phyloP scores from a whole-genome alignment of 768 basidiomycete genomes.

The Amyloporia xantha region DNA sequence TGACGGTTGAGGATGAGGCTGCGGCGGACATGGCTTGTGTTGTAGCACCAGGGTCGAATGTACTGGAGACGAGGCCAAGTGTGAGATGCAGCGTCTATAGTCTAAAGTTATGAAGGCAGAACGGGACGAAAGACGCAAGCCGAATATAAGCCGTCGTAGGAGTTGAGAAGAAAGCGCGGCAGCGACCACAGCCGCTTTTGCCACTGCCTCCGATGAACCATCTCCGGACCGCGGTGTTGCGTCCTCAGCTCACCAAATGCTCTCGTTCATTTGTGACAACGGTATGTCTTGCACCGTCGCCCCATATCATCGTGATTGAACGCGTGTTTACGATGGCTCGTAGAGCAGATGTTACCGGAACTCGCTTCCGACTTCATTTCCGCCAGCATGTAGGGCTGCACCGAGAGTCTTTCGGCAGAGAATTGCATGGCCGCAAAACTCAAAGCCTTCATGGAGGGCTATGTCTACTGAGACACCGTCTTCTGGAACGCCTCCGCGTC shows the following conservation, averaged over 20 bases:
- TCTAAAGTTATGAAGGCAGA: background rate
- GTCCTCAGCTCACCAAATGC: conserved; percentile 2
- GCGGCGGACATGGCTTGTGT: conserved; percentile 15
- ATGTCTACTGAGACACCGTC: conserved; percentile 11
- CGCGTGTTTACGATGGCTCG: background rate
- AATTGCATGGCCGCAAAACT: background rate
- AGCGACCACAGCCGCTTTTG: background rate
- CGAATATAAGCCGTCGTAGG: background rate
- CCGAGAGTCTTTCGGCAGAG: background rate
- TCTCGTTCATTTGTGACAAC: background rate
- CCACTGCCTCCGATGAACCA: conserved; percentile 18
- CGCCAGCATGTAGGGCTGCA: background rate
- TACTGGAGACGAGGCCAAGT: conserved; percentile 7
- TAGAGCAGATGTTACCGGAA: conserved; percentile 1
- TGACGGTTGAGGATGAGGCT: conserved; percentile 17
- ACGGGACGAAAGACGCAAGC: background rate
- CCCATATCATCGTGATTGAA: background rate
- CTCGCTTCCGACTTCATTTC: background rate
- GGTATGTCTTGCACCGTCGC: background rate
- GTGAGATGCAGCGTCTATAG: conserved; percentile 1
- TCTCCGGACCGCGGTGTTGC: conserved; percentile 16
- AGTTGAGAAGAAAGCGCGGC: background rate
- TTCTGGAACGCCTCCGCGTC: conserved; percentile 8
- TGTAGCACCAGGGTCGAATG: background rate
- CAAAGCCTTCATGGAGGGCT: conserved; percentile 7